Evolutionary conservation across 192 early-diverging fungal species (phyloP).

Genomic region (Dispira parvispora): DNA sequence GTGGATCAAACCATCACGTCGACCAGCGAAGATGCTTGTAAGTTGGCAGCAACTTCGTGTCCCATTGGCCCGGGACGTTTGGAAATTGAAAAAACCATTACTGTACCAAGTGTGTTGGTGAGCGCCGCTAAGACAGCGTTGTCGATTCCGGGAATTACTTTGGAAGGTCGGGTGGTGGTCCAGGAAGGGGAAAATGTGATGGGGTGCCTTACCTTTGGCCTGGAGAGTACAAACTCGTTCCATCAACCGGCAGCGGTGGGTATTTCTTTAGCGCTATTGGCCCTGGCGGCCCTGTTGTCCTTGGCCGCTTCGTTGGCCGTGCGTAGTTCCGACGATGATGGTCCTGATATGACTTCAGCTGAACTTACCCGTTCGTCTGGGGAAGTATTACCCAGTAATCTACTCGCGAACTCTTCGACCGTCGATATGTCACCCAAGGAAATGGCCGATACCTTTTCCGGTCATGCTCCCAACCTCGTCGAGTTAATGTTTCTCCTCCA

Average conservation of each 20-base stretch:
- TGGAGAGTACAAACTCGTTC: conserved; percentile 1
- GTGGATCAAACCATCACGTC: background rate
- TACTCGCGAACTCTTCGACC: background rate
- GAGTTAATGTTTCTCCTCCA: conserved; percentile 1
- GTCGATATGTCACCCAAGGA: background rate
- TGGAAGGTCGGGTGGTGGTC: background rate
- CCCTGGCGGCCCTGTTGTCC: background rate
- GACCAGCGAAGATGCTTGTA: background rate
- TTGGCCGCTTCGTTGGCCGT: background rate
- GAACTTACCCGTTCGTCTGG: background rate
- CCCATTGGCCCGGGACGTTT: background rate
- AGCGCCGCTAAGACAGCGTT: background rate
- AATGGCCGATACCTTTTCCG: conserved; percentile 7
- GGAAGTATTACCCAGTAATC: background rate
- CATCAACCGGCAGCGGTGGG: background rate
- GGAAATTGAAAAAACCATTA: background rate
- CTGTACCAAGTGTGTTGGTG: background rate
- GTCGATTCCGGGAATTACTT: background rate
- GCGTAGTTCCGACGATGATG: background rate
- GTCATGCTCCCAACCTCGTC: background rate
- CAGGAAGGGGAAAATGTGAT: background rate
- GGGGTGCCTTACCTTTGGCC: conserved; percentile 3
- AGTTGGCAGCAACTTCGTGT: conserved; percentile 1
- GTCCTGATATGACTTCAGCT: background rate
- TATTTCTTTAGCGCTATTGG: background rate